phyloP scores from a whole-genome alignment of 2,329 filamentous ascomycete species.

The Septoria petroselini region DNA sequence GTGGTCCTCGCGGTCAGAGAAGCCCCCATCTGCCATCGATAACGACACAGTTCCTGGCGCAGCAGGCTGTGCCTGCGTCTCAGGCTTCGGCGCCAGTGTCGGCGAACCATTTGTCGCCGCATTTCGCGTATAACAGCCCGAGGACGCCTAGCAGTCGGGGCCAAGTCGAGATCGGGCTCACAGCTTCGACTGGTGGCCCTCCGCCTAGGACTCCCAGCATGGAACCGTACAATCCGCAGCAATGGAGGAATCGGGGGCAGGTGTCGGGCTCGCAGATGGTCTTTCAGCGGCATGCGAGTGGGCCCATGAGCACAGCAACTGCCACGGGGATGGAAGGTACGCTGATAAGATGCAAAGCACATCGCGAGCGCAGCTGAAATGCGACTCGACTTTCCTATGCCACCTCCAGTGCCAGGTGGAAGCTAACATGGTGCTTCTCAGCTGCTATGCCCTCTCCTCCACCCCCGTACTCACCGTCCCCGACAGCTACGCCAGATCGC shows the following conservation, averaged over 20 bases:
- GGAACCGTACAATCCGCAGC: conserved; percentile 50
- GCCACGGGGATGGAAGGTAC: conserved; percentile 50
- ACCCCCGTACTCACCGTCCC: conserved; percentile 50
- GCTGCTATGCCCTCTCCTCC: conserved; percentile 51
- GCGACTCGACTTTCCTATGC: too few relatives aligned
- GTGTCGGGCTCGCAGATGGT: conserved; percentile 40
- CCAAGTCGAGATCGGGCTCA: conserved; percentile 19
- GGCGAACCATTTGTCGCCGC: conserved; percentile 35
- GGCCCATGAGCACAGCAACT: conserved; percentile 39
- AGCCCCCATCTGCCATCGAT: conserved; percentile 29
- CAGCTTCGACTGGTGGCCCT: conserved; percentile 22
- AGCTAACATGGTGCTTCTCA: conserved; percentile 24
- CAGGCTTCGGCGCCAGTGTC: conserved; percentile 40
- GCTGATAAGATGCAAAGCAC: conserved; percentile 22
- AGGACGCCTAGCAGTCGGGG: conserved; percentile 27
- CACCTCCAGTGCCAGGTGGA: too few relatives aligned
- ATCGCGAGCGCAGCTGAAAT: too few relatives aligned
- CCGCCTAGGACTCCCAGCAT: conserved; percentile 33
- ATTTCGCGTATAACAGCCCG: conserved; percentile 29
- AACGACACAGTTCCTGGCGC: conserved; percentile 30
- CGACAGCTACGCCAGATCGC: conserved; percentile 41
- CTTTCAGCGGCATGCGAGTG: conserved; percentile 32
- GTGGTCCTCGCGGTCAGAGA: conserved; percentile 16
- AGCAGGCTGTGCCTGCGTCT: conserved; percentile 35
- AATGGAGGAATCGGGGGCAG: conserved; percentile 46